Evolutionary conservation across 1,284 basidiomycete genomes (phyloP), one percentile per base, ranked within the genome.

Genomic region (Hypsizygus ulmarius): DNA sequence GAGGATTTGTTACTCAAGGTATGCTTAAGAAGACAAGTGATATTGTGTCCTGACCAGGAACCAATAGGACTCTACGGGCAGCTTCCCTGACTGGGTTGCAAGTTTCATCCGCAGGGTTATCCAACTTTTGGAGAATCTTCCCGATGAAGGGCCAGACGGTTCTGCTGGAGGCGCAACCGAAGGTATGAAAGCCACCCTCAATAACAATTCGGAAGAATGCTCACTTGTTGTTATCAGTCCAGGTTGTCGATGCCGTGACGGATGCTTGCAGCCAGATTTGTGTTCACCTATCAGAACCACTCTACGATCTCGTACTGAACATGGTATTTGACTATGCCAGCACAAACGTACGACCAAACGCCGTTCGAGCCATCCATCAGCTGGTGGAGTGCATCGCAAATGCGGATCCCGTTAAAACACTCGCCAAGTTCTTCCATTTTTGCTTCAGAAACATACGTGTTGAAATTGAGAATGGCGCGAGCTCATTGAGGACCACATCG

Each of bases 401-500:
- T 44, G 88, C 87, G 14, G 75, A 92, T 62, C 81, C 90, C 5
- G 70, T 66, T 40, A 92, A 91, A 70, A 89, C 89, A 0, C 74
- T 95, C 41, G 78, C 76, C 15, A 84, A 80, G 54, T 85, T 95
- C 62, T 75, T 94, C 56, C 83, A 85, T 0, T 79, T 90, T 38
- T 93, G 90, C 64, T 71, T 77, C 25, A 68, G 72, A 28, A 87
- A 86, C 52, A 93, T 97, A 57, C 72, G 75, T 3, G 67, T 71
- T 4, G 94, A 97, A 64, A 73, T 97, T 3, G 88, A 90, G 46
- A 82, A 88, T 55, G 94, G 94, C 2, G 93, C 93, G 0, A 92
- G 90, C 47, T 93, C 90, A 0, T 68, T 85, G 18, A 73, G 91
- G 45, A 94, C 89, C 7, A 95, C 92, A 0, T 87, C 87, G 2